phyloP scores from a whole-genome alignment of 768 basidiomycete genomes.

The Agrocybe chaxingu region DNA sequence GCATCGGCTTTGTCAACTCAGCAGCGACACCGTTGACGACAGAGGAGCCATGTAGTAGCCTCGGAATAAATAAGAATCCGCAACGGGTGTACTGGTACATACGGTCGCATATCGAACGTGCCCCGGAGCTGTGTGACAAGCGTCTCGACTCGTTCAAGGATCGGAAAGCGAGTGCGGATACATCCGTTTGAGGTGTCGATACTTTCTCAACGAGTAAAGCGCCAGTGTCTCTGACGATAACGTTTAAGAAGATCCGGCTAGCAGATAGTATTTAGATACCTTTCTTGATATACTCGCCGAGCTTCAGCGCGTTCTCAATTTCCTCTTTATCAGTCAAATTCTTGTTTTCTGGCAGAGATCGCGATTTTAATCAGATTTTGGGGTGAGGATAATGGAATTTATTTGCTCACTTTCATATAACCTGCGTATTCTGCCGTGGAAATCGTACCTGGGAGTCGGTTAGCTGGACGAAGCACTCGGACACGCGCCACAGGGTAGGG shows the following conservation, averaged over 20 bases:
- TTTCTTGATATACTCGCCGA: constrained; percentile 85
- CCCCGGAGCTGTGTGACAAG: too few relatives aligned
- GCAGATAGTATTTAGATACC: constrained; percentile 38
- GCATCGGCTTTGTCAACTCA: too few relatives aligned
- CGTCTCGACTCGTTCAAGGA: not conserved
- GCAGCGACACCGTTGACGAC: too few relatives aligned
- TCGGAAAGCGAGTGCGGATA: constrained; percentile 42
- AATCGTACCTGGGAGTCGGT: constrained; percentile 61
- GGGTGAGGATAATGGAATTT: not conserved
- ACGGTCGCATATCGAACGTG: too few relatives aligned
- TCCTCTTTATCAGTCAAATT: constrained; percentile 62
- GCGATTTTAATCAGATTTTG: not conserved
- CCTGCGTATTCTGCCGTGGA: constrained; percentile 65
- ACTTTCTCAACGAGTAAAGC: constrained; percentile 79
- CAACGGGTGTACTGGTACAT: too few relatives aligned
- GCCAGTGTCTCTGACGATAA: constrained; percentile 66
- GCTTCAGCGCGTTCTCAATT: constrained; percentile 69
- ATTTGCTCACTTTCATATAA: constrained; percentile 67
- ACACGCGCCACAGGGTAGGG: constrained; percentile 7
- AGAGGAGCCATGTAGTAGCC: too few relatives aligned
- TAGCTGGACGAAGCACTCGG: not conserved
- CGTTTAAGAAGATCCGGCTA: not conserved
- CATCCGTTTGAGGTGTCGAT: constrained; percentile 73
- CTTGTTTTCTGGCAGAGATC: constrained; percentile 53
- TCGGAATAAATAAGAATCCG: too few relatives aligned